phyloP scores from a whole-genome alignment of 345 rosid genomes.

The Mangifera indica region DNA sequence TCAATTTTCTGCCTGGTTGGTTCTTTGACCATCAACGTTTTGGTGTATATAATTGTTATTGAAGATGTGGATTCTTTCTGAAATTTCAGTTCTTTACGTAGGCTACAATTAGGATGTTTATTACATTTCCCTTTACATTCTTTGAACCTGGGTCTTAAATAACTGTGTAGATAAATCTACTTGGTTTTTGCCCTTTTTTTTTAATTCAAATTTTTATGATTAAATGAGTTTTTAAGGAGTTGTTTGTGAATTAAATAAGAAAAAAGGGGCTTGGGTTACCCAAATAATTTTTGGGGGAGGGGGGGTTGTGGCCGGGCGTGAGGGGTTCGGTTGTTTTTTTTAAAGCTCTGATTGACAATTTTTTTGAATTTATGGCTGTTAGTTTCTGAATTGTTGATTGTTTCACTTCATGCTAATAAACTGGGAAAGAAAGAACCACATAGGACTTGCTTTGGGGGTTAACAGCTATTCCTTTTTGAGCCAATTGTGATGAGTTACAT shows the following conservation, averaged over 20 bases:
- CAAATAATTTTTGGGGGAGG: too few species aligned
- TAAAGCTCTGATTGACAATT: background rate
- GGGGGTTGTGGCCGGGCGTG: too few species aligned
- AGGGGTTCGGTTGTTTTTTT: background rate
- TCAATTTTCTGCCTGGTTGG: background rate
- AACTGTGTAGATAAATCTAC: constrained; percentile 3
- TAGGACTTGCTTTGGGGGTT: background rate
- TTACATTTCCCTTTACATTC: background rate
- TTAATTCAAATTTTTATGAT: background rate
- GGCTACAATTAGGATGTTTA: background rate
- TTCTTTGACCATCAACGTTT: background rate
- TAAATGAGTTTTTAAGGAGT: background rate
- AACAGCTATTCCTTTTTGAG: too few species aligned
- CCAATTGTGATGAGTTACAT: background rate
- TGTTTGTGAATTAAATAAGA: too few species aligned
- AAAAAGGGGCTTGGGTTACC: too few species aligned
- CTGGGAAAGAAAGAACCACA: background rate
- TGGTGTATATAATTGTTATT: background rate
- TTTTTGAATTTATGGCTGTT: background rate
- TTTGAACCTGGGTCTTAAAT: constrained; percentile 7
- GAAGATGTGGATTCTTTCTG: background rate
- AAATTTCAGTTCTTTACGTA: background rate
- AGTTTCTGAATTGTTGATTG: background rate
- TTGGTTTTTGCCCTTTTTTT: background rate
- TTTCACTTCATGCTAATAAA: background rate